Evolutionary conservation across 2,329 filamentous ascomycete species (phyloP).

Genomic region (Helotiales sp.): DNA sequence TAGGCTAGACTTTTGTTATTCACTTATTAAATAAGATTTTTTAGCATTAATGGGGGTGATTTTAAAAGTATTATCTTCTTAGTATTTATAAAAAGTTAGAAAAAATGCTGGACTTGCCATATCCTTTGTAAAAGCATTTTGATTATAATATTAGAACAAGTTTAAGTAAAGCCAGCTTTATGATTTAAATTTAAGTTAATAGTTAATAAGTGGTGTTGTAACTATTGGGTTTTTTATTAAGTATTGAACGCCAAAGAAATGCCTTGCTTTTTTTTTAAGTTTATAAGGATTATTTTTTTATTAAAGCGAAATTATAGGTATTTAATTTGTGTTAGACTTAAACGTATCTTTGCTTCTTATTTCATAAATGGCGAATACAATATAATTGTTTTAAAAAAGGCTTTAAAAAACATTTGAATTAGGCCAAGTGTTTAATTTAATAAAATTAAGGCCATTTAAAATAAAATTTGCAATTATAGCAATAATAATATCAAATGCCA

Average conservation of each 20-base stretch:
- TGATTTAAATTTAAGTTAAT: conserved; percentile 7
- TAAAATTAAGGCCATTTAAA: conserved; percentile 21
- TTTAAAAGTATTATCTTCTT: conserved; percentile 37
- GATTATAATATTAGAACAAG: conserved; percentile 37
- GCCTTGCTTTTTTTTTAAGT: conserved; percentile 27
- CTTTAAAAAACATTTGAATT: conserved; percentile 28
- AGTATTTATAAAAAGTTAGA: conserved; percentile 33
- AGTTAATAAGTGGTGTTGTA: conserved; percentile 27
- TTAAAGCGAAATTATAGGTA: conserved; percentile 1
- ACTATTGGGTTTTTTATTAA: conserved; percentile 30
- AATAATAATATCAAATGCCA: conserved; percentile 33
- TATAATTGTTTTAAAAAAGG: conserved; percentile 24
- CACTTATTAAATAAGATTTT: conserved; percentile 34
- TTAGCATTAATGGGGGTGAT: conserved; percentile 45
- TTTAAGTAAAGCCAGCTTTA: conserved; percentile 31
- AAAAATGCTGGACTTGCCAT: conserved; percentile 27
- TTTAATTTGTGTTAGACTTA: conserved; percentile 23
- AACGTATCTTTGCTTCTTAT: conserved; percentile 23
- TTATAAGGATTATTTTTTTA: conserved; percentile 27
- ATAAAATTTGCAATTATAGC: conserved; percentile 34
- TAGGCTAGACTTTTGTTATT: conserved; percentile 40
- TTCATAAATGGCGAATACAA: conserved; percentile 32
- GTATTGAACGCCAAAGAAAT: conserved; percentile 25
- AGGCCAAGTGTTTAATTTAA: conserved; percentile 24
- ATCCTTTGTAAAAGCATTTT: conserved; percentile 36